Evolutionary conservation across 2,329 filamentous ascomycete species (phyloP), one percentile per base, ranked within the genome.

Genomic region (Ophiostoma populinum): DNA sequence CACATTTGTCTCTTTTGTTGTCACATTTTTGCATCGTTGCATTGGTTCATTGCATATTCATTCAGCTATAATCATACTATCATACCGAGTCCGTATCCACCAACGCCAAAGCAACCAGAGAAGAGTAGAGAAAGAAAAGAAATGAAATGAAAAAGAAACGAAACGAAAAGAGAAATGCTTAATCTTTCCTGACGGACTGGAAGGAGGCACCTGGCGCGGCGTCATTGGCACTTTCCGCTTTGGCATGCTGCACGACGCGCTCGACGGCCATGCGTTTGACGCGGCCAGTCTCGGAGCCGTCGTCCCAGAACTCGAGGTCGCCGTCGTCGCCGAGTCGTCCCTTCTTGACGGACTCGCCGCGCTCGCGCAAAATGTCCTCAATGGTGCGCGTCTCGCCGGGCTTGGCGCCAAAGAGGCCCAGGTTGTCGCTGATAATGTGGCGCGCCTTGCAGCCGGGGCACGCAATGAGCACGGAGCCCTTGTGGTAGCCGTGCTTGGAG

Each of bases 401-500:
- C n/a, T 19, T n/a, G 45, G 86, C 71, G 24, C 75, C 76, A 49
- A 90, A 90, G 32, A 87, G 80, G 45, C 61, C 57, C 27, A 98
- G 58, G 54, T 98, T 80, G 54, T 98, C 90, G 49, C 75, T 79
- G 48, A 98, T 95, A 45, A 98, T 59, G 59, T 98, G 90, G 17
- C 85, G 70, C 51, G 82, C 86, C 49, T 76, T 75, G 57, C 90
- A 98, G 4, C 63, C 62, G 0, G 90, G 87, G 52, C 90, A 98
- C 22, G 78, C 77, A 44, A 95, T 86, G 38, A 98, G 63, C 5
- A 90, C 78, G 1, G 83, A 87, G 24, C 90, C 90, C 43, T 76
- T 66, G 56, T 95, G 86, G 53, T 98, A 98, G 21, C 83, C 90
- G 51, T 95, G 90, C 56, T 95, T 94, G 20, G 82, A 83, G 47